These are phyloP conservation scores for Globisporangium cylindrosporum DNA, from an alignment of 352 stramenopile species.

Conservation along the genomic window DNA sequence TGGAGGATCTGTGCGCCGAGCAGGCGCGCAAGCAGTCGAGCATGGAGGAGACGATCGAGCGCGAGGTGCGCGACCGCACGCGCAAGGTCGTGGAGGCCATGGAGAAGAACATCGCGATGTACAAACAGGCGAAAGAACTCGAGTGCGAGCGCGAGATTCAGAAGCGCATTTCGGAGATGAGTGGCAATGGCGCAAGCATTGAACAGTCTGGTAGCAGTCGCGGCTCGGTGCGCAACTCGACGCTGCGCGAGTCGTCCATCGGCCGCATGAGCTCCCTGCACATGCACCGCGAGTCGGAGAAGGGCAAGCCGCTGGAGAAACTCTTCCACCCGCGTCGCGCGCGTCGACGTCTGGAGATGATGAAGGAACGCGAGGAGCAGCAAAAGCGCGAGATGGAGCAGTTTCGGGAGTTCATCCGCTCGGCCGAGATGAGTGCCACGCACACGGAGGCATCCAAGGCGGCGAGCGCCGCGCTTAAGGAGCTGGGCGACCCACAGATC, in stretches of 20 bases:
- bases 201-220: conserved; percentile 8
- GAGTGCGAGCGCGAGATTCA: conserved; percentile 80
- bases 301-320: conserved; percentile 67
- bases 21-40: conserved; percentile 66
- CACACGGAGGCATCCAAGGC: conserved; percentile 19
- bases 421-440: conserved; percentile 44
- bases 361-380: conserved; percentile 69
- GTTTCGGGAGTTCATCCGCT: conserved; percentile 82
- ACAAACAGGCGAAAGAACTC: conserved; percentile 81
- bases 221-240: conserved; percentile 19
- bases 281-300: conserved; percentile 30
- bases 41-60: conserved; percentile 80
- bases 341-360: conserved; percentile 53
- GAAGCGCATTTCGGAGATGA: conserved; percentile 54
- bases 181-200: conserved; percentile 3
- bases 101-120: conserved; percentile 85
- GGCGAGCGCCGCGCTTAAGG: conserved; percentile 31
- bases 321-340: conserved; percentile 72
- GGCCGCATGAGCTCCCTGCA: conserved; percentile 19
- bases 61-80: conserved; percentile 61
- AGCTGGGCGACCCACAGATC: conserved; percentile 51
- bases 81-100: conserved; percentile 68
- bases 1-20: conserved; percentile 71
- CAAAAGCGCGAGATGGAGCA: conserved; percentile 85
- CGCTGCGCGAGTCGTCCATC: conserved; percentile 37